Evolutionary conservation across 1,284 basidiomycete genomes (phyloP).

Genomic region (Pyrrhoderma lamaoense): DNA sequence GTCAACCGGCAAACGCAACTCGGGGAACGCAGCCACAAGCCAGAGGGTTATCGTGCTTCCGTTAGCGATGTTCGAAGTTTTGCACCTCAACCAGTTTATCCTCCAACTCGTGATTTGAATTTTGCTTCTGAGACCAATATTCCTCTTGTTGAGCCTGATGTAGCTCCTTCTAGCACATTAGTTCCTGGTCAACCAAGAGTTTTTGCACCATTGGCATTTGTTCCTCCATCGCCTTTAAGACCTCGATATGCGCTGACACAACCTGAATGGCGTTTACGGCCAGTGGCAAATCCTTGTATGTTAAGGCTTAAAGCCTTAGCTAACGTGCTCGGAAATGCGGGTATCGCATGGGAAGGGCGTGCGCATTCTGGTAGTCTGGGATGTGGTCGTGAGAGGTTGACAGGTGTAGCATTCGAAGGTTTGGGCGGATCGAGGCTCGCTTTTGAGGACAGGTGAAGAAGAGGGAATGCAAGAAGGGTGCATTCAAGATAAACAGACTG

Average conservation of each 20-base stretch:
- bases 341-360: conserved; percentile 39
- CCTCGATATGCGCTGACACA: conserved; percentile 25
- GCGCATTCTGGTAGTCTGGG: conserved; percentile 39
- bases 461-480: no score
- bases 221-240: conserved; percentile 32
- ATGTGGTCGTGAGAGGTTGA: conserved; percentile 48
- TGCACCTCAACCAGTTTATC: conserved; percentile 17
- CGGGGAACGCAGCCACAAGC: conserved; percentile 26
- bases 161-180: not conserved
- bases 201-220: conserved; percentile 16
- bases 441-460: conserved; percentile 14
- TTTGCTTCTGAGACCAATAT: conserved; percentile 16
- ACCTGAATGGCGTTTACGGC: conserved; percentile 36
- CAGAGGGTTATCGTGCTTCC: conserved; percentile 40
- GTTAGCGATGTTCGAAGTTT: conserved; percentile 32
- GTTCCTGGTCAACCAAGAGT: conserved; percentile 1
- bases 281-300: conserved; percentile 51
- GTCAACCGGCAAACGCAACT: not conserved
- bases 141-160: conserved; percentile 1
- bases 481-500: no score
- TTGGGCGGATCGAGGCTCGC: conserved; percentile 44
- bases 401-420: conserved; percentile 52
- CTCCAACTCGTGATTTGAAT: conserved; percentile 15
- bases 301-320: conserved; percentile 50
- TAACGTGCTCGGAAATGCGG: conserved; percentile 38